These are phyloP conservation scores for Perkinsus marinus DNA, from an alignment of 169 alveolate species.

Conservation along the genomic window DNA sequence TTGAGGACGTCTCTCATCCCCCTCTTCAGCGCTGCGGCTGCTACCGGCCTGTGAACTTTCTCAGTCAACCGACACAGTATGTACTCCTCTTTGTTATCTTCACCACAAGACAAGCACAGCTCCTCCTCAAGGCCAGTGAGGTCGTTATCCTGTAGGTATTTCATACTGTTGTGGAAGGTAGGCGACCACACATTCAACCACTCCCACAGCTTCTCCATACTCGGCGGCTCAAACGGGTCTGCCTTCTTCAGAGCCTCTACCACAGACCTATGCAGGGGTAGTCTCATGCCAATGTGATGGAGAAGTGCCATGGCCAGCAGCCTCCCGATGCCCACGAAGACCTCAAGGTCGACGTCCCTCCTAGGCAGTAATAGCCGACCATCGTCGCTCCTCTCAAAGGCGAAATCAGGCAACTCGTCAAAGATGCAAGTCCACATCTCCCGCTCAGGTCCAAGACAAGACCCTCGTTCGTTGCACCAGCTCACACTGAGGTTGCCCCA, in stretches of 20 bases:
- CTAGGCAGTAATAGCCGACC: neutral
- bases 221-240: neutral
- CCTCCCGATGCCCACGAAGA: neutral
- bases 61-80: neutral
- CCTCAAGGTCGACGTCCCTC: neutral
- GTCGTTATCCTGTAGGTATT: neutral
- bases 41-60: neutral
- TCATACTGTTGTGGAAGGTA: neutral
- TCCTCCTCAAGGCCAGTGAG: neutral
- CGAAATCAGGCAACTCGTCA: neutral
- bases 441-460: neutral
- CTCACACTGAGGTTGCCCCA: neutral
- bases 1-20: neutral
- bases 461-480: neutral
- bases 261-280: neutral
- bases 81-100: neutral
- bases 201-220: neutral
- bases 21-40: neutral
- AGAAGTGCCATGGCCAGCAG: neutral
- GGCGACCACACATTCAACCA: neutral
- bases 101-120: neutral
- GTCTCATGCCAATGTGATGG: neutral
- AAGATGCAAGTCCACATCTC: neutral
- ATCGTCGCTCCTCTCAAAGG: neutral
- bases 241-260: neutral